Base-by-base conservation (phyloP, 768 basidiomycete species). In the Dictyophora rubrovolvata region DNA sequence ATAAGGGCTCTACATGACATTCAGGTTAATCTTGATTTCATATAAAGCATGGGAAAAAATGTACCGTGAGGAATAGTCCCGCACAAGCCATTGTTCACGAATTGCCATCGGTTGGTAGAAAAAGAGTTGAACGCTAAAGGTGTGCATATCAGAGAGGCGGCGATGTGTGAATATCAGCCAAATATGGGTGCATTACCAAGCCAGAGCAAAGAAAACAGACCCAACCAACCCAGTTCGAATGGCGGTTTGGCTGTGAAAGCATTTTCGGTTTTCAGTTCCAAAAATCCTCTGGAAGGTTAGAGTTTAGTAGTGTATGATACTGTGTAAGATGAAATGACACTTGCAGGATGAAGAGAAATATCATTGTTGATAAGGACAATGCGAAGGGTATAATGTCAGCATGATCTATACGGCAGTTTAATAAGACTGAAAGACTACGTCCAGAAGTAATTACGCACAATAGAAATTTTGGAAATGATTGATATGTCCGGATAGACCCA, bases 381-480 rank as follows among this genome's bases (percentile, higher is more conserved):
- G 71, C 76, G 56, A 83, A 71, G n/a, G 83, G 83, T 65, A 82
- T 81, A 21, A 81, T 66, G 68, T 83, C 82, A 5, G 83, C 83
- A 50, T 79, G 69, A 65, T 77, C 81, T 83, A 62, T n/a, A 21
- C 53, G 23, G 63, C 60, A 59, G 53, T 56, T n/a, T 47, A 33
- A 33, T 23, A 42, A 42, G 48, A 22, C 20, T 37, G 17, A 14
- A 18, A 48, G 18, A 35, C 35, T 17, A 48, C 28, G 36, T 36
- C 21, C 4, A 16, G 23, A 35, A 16, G 1, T 36, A 20, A 42
- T 22, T 6, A 72, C 79, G 64, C 60, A 83, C 82, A 84, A 71
- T 79, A 84, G 68, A 77, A 85, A 22, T 80, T 79, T 65, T 82
- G 79, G 65, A 79, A 83, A 21, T 69, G 64, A 68, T 83, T 83